A percentile compares a stretch with the other conserved stretches of the same genome.
Conservation (phyloP, 495 filamentous ascomycete species). For the Trichoderma virens region DNA sequence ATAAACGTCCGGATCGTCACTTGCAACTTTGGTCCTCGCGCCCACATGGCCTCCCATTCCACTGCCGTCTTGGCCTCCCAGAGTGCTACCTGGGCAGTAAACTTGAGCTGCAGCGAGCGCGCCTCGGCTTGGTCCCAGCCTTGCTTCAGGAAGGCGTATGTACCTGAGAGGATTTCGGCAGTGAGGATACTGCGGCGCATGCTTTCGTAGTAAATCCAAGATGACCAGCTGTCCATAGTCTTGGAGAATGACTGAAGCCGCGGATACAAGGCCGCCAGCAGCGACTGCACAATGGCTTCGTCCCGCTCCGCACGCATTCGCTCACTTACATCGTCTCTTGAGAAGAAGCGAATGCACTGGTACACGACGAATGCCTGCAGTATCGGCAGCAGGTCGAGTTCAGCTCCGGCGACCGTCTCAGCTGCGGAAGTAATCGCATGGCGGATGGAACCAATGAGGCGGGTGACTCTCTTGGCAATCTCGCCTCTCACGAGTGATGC, state of each 20-base stretch:
- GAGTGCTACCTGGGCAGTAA: neutral
- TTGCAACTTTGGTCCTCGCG: neutral
- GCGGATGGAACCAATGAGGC: neutral
- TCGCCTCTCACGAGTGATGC: neutral
- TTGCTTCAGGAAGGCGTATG: neutral
- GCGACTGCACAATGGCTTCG: neutral
- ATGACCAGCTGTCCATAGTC: neutral
- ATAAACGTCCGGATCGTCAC: neutral
- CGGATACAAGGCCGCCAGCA: neutral
- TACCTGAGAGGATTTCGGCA: neutral
- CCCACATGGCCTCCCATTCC: neutral
- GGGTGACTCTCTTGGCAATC: neutral
- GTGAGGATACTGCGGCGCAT: constrained; percentile 1
- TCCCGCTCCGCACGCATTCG: neutral
- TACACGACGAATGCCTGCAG: neutral
- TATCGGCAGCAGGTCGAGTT: neutral
- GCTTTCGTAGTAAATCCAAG: neutral
- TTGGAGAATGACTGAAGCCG: neutral
- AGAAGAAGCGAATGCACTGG: neutral
- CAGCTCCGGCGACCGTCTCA: neutral
- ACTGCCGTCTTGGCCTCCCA: neutral
- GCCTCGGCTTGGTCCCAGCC: constrained; percentile 1
- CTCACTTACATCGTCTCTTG: neutral
- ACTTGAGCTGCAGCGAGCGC: neutral
- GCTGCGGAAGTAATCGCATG: neutral